Evolutionary conservation across 371 early-diverging fungal genomes (phyloP).

Genomic region (Vittaforma corneae): DNA sequence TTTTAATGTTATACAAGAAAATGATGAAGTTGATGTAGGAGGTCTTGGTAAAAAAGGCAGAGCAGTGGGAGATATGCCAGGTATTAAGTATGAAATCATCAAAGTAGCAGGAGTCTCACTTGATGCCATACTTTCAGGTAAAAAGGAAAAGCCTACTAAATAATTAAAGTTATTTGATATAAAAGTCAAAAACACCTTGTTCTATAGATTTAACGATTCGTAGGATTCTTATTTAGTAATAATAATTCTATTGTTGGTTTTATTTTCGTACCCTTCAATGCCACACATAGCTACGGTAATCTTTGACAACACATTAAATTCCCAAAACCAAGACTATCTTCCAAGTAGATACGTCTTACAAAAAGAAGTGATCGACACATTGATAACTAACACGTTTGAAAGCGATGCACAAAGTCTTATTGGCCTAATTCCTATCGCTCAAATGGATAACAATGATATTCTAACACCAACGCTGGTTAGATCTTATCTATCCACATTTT

Average conservation of each 20-base stretch:
- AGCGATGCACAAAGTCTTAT: slow-evolving; percentile 85
- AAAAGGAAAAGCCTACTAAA: slow-evolving; percentile 96
- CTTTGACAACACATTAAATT: slow-evolving; percentile 48
- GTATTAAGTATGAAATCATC: slow-evolving; percentile 99
- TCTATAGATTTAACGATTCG: background rate
- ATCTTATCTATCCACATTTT: slow-evolving; percentile 31
- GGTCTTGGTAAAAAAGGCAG: slow-evolving; percentile 65
- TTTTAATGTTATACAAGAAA: slow-evolving; percentile 87
- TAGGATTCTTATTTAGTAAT: background rate
- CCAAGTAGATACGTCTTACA: slow-evolving; percentile 84
- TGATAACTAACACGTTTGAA: slow-evolving; percentile 78
- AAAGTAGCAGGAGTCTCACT: slow-evolving; percentile 98
- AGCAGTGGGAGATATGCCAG: slow-evolving; percentile 97
- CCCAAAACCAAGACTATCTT: slow-evolving; percentile 80
- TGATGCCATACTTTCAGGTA: slow-evolving; percentile 94
- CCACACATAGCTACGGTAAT: too few relatives aligned
- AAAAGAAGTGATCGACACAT: slow-evolving; percentile 75
- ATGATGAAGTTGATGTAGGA: slow-evolving; percentile 62
- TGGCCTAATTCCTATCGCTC: slow-evolving; percentile 81
- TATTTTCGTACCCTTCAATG: too few relatives aligned
- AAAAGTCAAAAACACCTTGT: background rate
- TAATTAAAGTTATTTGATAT: slow-evolving; percentile 59
- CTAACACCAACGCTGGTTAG: slow-evolving; percentile 48
- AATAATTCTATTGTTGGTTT: background rate
- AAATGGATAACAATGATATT: slow-evolving; percentile 35